Base-by-base conservation (phyloP, 1,284 basidiomycete genomes). In the Ceratobasidium theobromae region DNA sequence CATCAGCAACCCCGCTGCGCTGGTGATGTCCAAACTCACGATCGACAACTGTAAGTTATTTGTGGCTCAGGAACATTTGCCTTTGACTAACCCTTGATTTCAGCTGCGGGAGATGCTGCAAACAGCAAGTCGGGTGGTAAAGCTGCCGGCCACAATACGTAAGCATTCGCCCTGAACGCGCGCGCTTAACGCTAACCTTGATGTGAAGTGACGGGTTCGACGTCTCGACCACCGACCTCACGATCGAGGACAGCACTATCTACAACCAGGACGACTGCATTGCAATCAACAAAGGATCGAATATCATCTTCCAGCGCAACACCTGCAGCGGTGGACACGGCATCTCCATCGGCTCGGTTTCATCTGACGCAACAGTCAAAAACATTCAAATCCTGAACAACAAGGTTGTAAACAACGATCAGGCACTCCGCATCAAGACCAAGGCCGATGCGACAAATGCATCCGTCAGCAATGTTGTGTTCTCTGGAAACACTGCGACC, bases 101-200 rank as follows among this genome's bases (percentile, higher is more conserved):
- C 41, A 11, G 76, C 77, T 6, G 73, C 73, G 1, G 77, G 76
- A 18, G 75, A 76, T 68, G 69, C 73, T 21, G 77, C 82, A 0
- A 83, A 83, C 72, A 73, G 78, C 4, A 74, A 80, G 46, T 82
- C 80, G 68, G 73, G 74, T 38, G 79, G 80, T 14, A 67, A 73
- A 3, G 62, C 79, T 48, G 79, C 79, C 28, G 79, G 79, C 73
- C 69, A 69, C 46, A 71, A 69, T 49, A 86, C 84, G 1, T 60
- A 18, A 48, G n/a, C n/a, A n/a, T n/a, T n/a, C n/a, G n/a, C n/a
- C n/a, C n/a, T n/a, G n/a, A n/a, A n/a, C n/a, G n/a, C n/a, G n/a
- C n/a, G n/a, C n/a, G 57, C 8, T 11, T 46, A 70, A 68, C 48
- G 86, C 84, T 0, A 38, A 38, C 35, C 8, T 38, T 38, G 35